A percentile compares a stretch with the other conserved stretches of the same genome.
phyloP scores from a whole-genome alignment of 2,329 filamentous ascomycete species.

The Blastomyces gilchristii region DNA sequence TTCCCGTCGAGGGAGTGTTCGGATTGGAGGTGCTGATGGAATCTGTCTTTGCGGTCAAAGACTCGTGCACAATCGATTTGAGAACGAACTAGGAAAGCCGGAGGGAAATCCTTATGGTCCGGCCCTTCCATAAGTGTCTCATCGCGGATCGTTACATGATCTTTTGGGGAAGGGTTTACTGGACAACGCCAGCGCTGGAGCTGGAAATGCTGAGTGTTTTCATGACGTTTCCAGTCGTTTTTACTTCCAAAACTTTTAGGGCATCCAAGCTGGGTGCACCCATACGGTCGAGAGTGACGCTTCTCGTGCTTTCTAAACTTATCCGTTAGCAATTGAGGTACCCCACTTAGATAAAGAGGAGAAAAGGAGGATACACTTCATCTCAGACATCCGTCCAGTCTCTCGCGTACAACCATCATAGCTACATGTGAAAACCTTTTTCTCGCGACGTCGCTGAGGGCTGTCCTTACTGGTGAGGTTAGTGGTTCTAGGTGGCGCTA shows the following conservation, averaged over 20 bases:
- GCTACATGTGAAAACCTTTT: slow-evolving; percentile 23
- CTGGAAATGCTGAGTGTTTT: slow-evolving; percentile 66
- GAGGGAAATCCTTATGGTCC: not conserved
- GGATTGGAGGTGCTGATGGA: slow-evolving; percentile 51
- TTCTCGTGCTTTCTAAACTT: slow-evolving; percentile 65
- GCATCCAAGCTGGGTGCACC: slow-evolving; percentile 64
- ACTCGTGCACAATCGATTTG: slow-evolving; percentile 45
- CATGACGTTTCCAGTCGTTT: slow-evolving; percentile 89
- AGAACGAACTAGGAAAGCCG: not conserved
- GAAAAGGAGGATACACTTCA: slow-evolving; percentile 25
- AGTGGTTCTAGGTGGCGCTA: not conserved
- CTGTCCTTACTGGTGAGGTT: not conserved
- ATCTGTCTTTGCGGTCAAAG: slow-evolving; percentile 49
- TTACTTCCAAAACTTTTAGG: slow-evolving; percentile 75
- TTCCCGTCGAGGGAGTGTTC: slow-evolving; percentile 37
- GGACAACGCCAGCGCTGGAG: slow-evolving; percentile 62
- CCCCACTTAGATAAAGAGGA: not conserved
- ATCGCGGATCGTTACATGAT: slow-evolving; percentile 19
- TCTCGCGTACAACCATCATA: slow-evolving; percentile 22
- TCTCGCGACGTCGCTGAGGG: slow-evolving; percentile 4
- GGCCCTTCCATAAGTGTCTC: slow-evolving; percentile 6
- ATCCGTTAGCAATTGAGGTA: slow-evolving; percentile 12
- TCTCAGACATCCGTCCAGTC: slow-evolving; percentile 27
- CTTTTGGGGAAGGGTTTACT: slow-evolving; percentile 2
- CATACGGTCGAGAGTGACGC: slow-evolving; percentile 69